phyloP scores from a whole-genome alignment of 108 stramenopile genomes.

The Thalassiosira profunda region DNA sequence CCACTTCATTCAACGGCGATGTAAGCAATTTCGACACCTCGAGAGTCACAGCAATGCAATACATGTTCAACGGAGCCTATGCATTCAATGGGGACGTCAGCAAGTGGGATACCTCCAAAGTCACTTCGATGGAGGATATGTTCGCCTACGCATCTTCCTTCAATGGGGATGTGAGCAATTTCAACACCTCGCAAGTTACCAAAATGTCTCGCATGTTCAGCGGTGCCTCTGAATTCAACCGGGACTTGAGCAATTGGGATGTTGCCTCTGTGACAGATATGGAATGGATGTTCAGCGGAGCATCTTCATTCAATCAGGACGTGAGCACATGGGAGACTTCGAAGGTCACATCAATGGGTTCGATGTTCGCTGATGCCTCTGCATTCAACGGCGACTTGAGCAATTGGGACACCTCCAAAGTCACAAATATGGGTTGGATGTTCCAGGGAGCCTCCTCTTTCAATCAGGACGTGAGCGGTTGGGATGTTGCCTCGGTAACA shows the following conservation, averaged over 20 bases:
- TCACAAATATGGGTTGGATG: slow-evolving; percentile 26
- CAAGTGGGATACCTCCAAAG: slow-evolving; percentile 22
- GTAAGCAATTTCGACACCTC: too few relatives aligned
- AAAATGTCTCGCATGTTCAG: slow-evolving; percentile 28
- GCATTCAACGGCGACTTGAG: too few relatives aligned
- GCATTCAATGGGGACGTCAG: slow-evolving; percentile 4
- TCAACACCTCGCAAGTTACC: slow-evolving; percentile 1
- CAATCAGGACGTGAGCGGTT: slow-evolving; percentile 34
- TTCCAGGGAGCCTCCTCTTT: slow-evolving; percentile 42
- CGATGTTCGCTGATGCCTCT: slow-evolving; percentile 13
- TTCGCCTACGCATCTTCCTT: slow-evolving; percentile 8
- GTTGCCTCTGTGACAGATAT: not conserved
- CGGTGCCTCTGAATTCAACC: slow-evolving; percentile 19
- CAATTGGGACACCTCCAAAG: too few relatives aligned
- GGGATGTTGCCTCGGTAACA: slow-evolving; percentile 32
- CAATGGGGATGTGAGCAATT: slow-evolving; percentile 3
- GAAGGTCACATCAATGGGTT: slow-evolving; percentile 1
- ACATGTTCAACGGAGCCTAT: slow-evolving; percentile 15
- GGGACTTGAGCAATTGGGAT: slow-evolving; percentile 10
- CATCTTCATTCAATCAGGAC: not conserved
- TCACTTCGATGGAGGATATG: slow-evolving; percentile 18
- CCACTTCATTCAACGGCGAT: too few relatives aligned
- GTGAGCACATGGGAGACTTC: too few relatives aligned
- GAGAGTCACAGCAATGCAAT: slow-evolving; percentile 18
- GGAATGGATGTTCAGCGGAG: slow-evolving; percentile 11